Conservation (phyloP, 2,329 filamentous ascomycete species). For the Fusarium setosum region DNA sequence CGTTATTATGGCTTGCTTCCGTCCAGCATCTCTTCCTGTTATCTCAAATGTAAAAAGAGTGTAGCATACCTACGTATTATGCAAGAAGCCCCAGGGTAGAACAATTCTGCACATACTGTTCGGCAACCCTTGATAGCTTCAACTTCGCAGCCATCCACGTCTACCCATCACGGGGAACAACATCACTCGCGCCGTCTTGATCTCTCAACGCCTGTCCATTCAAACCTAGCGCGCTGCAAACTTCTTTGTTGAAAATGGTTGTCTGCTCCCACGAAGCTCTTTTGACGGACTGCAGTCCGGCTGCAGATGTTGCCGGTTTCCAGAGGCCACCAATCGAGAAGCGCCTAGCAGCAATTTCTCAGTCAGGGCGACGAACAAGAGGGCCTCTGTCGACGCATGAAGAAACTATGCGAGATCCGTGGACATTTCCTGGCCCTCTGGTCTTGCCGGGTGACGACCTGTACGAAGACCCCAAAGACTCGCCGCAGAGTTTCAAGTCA, state of each 20-base stretch:
- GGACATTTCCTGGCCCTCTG: slow-evolving; percentile 67
- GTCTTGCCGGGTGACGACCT: slow-evolving; percentile 71
- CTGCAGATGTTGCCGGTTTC: slow-evolving; percentile 26
- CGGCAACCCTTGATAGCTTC: too few species aligned
- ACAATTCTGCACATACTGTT: too few species aligned
- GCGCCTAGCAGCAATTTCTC: slow-evolving; percentile 19
- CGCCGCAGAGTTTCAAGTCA: slow-evolving; percentile 62
- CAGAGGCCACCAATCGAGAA: slow-evolving; percentile 10
- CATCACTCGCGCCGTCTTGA: too few species aligned
- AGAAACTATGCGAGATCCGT: slow-evolving; percentile 29
- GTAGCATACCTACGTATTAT: too few species aligned
- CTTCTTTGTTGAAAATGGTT: slow-evolving; percentile 1
- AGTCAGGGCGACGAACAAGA: slow-evolving; percentile 39
- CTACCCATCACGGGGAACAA: too few species aligned
- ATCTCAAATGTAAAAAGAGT: too few species aligned
- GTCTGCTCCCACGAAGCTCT: not conserved
- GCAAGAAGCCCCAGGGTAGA: too few species aligned
- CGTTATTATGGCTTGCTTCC: too few species aligned
- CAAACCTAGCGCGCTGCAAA: too few species aligned
- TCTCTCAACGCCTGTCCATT: too few species aligned
- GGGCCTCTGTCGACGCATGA: slow-evolving; percentile 9
- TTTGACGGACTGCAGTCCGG: slow-evolving; percentile 20
- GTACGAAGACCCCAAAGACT: slow-evolving; percentile 61
- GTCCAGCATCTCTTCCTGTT: too few species aligned
- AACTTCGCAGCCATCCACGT: too few species aligned